These are phyloP conservation scores for Parachaetomium inaequale DNA, from an alignment of 495 filamentous ascomycete genomes.

Conservation along the genomic window DNA sequence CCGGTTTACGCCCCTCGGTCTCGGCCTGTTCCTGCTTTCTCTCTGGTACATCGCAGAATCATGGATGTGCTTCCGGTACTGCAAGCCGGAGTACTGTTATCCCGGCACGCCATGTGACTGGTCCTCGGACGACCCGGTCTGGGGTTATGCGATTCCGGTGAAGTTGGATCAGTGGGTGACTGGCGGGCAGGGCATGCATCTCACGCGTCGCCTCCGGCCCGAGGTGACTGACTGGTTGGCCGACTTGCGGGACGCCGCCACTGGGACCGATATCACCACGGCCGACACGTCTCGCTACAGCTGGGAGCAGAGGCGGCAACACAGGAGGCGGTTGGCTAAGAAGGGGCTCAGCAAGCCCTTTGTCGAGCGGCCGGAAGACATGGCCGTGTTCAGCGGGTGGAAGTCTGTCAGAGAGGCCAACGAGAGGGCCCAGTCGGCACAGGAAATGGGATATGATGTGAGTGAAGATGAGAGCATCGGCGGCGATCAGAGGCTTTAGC, in stretches of 20 bases:
- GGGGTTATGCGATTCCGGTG: conserved; percentile 52
- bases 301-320: conserved; percentile 34
- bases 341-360: conserved; percentile 34
- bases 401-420: conserved; percentile 32
- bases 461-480: conserved; percentile 37
- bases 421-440: conserved; percentile 29
- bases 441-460: conserved; percentile 29
- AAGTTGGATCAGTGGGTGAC: conserved; percentile 55
- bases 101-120: conserved; percentile 44
- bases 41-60: conserved; percentile 60
- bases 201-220: conserved; percentile 29
- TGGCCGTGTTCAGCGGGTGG: conserved; percentile 34
- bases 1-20: conserved; percentile 57
- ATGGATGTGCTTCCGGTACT: conserved; percentile 58
- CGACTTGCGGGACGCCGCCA: conserved; percentile 41
- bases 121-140: conserved; percentile 50
- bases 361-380: conserved; percentile 33
- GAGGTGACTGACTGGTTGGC: conserved; percentile 41
- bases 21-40: conserved; percentile 45
- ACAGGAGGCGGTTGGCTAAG: conserved; percentile 42
- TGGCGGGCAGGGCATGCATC: conserved; percentile 39
- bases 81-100: conserved; percentile 52
- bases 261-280: conserved; percentile 37
- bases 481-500: conserved; percentile 32
- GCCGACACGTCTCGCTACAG: conserved; percentile 31